Evolutionary conservation across 208 protist species (phyloP), one percentile per base, ranked within the genome.

Genomic region (Wallacemonas sp.): DNA sequence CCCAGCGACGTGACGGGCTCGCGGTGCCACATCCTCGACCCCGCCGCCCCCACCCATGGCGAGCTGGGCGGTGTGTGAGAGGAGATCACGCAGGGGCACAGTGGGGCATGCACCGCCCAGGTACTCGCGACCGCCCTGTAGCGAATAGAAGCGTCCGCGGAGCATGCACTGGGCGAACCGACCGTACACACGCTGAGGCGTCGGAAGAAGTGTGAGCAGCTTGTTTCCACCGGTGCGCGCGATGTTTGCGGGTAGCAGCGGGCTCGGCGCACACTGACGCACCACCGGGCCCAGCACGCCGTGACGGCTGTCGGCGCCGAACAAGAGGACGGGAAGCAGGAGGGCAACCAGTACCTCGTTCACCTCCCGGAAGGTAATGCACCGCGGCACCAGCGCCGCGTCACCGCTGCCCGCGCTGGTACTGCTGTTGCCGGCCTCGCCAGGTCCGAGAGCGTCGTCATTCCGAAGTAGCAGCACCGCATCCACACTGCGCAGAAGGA

Each of bases 321-420:
- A 93, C 17, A 70, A 36, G 27, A 95, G 52, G 24, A 95, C 61
- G 4, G 90, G 87, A 46, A 93, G 72, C 45, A 95, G 62, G 39
- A 90, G 46, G 29, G 84, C 69, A 2, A 92, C 79, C 21, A 95
- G 76, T 4, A 91, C 73, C 73, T 93, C 87, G 55, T 95, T 95
- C 2, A 76, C 81, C 65, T 93, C 83, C 48, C 82, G 80, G 68
- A 93, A 95, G 15, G 90, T 93, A 19, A 69, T 41, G 66, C 86
- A 93, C 3, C 74, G 72, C 15, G 36, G 66, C 12, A 92, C 34
- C 22, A 83, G 42, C 0, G 78, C 75, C 10, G 53, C 19, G 0
- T 44, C 26, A 1, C 50, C 38, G 4, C 41, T 26, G 21, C 41
- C 39, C 13, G 52, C 39, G 59, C 27, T 60, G 9, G 65, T 70